Base-by-base conservation (phyloP, 2,329 filamentous ascomycete species). In the Penicillium sp. region DNA sequence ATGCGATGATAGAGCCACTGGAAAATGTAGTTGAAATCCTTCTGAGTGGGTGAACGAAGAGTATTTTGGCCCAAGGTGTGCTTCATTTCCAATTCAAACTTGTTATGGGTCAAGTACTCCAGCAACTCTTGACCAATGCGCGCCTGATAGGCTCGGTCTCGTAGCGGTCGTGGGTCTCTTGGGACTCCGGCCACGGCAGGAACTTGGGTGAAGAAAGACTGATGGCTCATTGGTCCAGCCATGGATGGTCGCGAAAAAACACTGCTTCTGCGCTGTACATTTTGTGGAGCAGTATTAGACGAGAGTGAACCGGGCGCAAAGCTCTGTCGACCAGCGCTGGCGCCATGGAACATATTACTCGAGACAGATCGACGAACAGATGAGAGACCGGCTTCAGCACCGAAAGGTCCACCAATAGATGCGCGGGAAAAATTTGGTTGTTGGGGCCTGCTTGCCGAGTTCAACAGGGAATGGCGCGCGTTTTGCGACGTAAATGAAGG, bases 1-100 rank as follows among this genome's bases (percentile, higher is more conserved):
- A 99, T 95, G 52, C 91, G 88, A 66, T 91, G 90, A 72, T 99
- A 99, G 3, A 99, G 79, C 89, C 93, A 99, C 67, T 97, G 91
- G 68, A 99, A 99, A 81, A 99, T 95, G 73, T 84, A 88, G 67
- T 95, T 94, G 76, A 99, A 99, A 70, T 99, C 94, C 69, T 99
- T 99, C 64, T 97, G 93, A 0, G 93, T 99, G 0, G 94, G 95
- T 41, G 90, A 95, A 65, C 90, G 93, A 69, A 96, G 86, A 6
- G 90, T 89, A 65, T 96, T 96, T 58, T 89, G 87, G 0, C 90
- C 89, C n/a, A 99, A 79, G 1, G 85, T 87, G 70, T 97, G 89
- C 74, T 95, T 96, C 86, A 95, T 96, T 63, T 97, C 92, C 81
- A 96, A 85, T 73, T 99, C 94, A 66, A 97, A 99, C 68, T 96